These are phyloP conservation scores for Colletotrichum eleusines DNA, from an alignment of 2,329 filamentous ascomycete genomes.

Conservation along the genomic window DNA sequence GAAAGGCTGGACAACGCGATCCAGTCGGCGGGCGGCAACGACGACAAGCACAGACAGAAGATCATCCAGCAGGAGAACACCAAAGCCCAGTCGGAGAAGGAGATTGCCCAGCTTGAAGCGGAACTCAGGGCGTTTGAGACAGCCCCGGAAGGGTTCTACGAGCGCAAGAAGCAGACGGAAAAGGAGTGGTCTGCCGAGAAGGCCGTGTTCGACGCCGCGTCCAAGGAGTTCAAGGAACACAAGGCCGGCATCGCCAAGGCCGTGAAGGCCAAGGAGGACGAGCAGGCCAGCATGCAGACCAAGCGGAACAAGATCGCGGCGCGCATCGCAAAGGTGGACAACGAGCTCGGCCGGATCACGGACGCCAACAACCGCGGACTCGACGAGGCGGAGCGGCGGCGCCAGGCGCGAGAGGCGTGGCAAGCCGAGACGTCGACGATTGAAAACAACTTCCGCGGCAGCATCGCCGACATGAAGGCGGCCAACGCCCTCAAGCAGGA, in stretches of 20 bases:
- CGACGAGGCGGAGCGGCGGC: slow-evolving; percentile 71
- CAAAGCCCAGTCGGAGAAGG: slow-evolving; percentile 73
- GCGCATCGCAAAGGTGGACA: slow-evolving; percentile 78
- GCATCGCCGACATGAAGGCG: slow-evolving; percentile 53
- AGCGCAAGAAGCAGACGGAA: slow-evolving; percentile 68
- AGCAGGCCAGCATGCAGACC: slow-evolving; percentile 71
- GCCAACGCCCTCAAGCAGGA: slow-evolving; percentile 56
- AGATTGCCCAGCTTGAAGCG: slow-evolving; percentile 64
- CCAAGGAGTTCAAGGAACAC: slow-evolving; percentile 66
- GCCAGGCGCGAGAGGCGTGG: slow-evolving; percentile 62
- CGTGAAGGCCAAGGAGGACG: slow-evolving; percentile 72
- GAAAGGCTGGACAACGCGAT: slow-evolving; percentile 76
- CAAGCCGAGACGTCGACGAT: slow-evolving; percentile 60
- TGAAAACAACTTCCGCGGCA: slow-evolving; percentile 58
- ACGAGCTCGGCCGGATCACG: slow-evolving; percentile 77
- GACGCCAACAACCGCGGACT: slow-evolving; percentile 76
- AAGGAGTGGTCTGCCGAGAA: slow-evolving; percentile 67
- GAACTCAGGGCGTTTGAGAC: slow-evolving; percentile 75
- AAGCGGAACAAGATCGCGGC: slow-evolving; percentile 80
- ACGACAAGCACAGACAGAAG: slow-evolving; percentile 82
- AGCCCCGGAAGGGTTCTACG: slow-evolving; percentile 71
- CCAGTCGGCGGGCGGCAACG: slow-evolving; percentile 76
- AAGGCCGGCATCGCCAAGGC: slow-evolving; percentile 73
- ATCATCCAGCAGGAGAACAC: slow-evolving; percentile 81
- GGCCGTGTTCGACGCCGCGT: slow-evolving; percentile 69